Evolutionary conservation across 208 protist species (phyloP).

Genomic region (Wallacemonas sp.): DNA sequence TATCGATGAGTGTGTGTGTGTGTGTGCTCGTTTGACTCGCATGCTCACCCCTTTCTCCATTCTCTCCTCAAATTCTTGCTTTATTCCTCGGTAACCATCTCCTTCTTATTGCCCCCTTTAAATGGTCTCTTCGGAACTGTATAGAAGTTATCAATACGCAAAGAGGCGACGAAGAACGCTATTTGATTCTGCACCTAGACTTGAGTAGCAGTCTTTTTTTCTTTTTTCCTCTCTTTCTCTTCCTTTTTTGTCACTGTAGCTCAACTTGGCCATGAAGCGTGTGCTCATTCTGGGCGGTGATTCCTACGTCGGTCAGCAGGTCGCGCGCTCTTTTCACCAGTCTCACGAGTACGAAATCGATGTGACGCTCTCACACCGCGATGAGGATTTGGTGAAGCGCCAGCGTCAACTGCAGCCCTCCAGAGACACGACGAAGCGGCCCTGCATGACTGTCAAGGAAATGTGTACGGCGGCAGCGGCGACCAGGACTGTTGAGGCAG

Average conservation of each 20-base stretch:
- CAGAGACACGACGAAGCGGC: not conserved
- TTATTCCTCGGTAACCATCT: too few species aligned
- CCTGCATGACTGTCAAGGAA: not conserved
- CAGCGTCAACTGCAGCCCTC: not conserved
- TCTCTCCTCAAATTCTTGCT: too few species aligned
- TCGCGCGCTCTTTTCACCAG: conserved; percentile 57
- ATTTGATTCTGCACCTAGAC: too few species aligned
- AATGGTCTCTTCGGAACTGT: too few species aligned
- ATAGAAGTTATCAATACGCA: too few species aligned
- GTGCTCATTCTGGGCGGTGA: conserved; percentile 84
- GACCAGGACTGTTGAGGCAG: conserved; percentile 5
- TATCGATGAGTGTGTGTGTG: too few species aligned
- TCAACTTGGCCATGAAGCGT: conserved; percentile 43
- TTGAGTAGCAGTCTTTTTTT: too few species aligned
- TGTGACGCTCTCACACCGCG: conserved; percentile 49
- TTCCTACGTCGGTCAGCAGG: conserved; percentile 72
- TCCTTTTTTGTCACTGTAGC: not conserved
- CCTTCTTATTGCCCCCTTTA: too few species aligned
- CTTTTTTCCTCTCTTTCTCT: not conserved
- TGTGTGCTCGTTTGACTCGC: too few species aligned
- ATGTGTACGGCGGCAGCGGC: not conserved
- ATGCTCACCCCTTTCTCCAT: too few species aligned
- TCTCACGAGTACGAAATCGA: conserved; percentile 79
- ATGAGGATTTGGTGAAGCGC: conserved; percentile 16
- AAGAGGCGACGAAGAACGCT: too few species aligned